Percentiles rank a stretch among this genome's conserved stretches.
Conservation (phyloP, 2,329 filamentous ascomycete species). For the Delphinella strobiligena region DNA sequence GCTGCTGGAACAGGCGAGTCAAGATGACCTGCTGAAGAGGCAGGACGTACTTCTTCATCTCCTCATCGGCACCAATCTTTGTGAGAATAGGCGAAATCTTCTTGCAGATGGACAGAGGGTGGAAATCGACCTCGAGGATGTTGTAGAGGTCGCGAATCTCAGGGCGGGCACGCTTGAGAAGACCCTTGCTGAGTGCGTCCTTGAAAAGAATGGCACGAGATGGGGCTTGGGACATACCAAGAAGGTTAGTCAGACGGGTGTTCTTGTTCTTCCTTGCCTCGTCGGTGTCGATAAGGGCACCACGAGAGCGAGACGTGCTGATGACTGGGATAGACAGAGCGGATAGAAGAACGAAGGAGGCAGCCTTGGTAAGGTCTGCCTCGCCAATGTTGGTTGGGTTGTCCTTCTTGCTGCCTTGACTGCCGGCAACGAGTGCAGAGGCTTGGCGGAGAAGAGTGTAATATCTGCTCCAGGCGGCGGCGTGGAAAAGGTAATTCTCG, state of each 20-base stretch:
- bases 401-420: conserved; percentile 84
- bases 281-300: conserved; percentile 91
- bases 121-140: conserved; percentile 98
- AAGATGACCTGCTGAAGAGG: conserved; percentile 97
- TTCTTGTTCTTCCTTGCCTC: conserved; percentile 99
- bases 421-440: conserved; percentile 66
- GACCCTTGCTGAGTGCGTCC: conserved; percentile 86
- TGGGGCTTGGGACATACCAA: conserved; percentile 83
- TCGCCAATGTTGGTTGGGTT: conserved; percentile 76
- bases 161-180: conserved; percentile 81
- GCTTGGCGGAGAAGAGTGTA: conserved; percentile 94
- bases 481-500: conserved; percentile 99
- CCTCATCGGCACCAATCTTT: conserved; percentile 83
- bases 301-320: conserved; percentile 91
- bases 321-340: conserved; percentile 98
- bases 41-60: conserved; percentile 94
- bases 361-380: conserved; percentile 82
- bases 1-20: conserved; percentile 94
- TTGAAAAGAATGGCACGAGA: conserved; percentile 88
- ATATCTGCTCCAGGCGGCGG: conserved; percentile 92
- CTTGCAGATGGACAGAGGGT: conserved; percentile 95
- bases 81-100: conserved; percentile 95
- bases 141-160: conserved; percentile 97
- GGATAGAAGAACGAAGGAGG: conserved; percentile 89
- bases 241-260: conserved; percentile 84